Base-by-base conservation (phyloP, 148 eudicot species). In the Amaranthus palmeri region DNA sequence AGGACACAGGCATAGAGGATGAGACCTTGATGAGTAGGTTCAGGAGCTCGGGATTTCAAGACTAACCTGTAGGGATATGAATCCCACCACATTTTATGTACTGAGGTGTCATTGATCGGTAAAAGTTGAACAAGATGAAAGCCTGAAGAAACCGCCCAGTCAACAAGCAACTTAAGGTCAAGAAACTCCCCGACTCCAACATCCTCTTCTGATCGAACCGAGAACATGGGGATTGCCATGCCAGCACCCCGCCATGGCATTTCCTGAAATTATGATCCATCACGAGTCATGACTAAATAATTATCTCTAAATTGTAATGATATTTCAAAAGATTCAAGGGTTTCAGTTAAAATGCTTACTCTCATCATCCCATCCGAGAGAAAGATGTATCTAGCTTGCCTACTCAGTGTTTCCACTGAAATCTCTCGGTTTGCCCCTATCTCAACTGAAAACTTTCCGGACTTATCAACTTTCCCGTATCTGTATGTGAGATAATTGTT, bases 181-280 rank as follows among this genome's bases (percentile, higher is more conserved):
- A 88, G 92, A 83, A 93, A 93, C 82, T 93, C 98, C 72, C 98
- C 98, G 74, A 86, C 97, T 76, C 98, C 98, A 66, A 93, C 56
- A 81, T 89, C 92, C 51, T 87, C 88, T 81, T 93, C 96, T 61
- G 98, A 89, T 81, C 98, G 82, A 14, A 89, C 68, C 47, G 98
- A 91, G 82, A 93, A 93, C 97, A 93, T 91, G n/a, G 98, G 98
- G 54, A 93, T 77, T 40, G 98, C 92, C 78, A 91, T 84, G 65
- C 98, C 98, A 83, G 98, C 92, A 75, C 92, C 98, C 40, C 92
- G 83, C 98, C 98, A 93, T 49, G 97, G 96, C 88, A 89, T 88
- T 87, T 91, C 98, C 98, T 93, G 76, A 73, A 56, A 79, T 44
- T 68, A 76, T 7, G 71, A 76, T 51, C 13, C 18, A 79, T 18